Base-by-base conservation (phyloP, 31 red algal genomes). In the Odonthalia washingtoniensis region DNA sequence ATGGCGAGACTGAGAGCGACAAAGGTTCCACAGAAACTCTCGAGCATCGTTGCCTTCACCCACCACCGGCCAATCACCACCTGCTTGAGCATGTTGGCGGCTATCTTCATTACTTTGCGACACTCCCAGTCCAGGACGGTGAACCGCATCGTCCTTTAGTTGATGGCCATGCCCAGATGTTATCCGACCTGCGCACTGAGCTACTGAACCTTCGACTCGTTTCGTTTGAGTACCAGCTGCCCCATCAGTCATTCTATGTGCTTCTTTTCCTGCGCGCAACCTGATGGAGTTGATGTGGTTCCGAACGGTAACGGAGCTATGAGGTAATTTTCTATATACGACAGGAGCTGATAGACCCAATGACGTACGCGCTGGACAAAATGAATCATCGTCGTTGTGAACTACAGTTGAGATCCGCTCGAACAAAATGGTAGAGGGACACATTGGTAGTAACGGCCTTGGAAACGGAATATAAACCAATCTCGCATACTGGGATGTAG, bases 321-420 rank as follows among this genome's bases (percentile, higher is more conserved):
- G 40, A 89, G 43, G 75, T 81, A 81, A 65, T 89, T 77, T 65
- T 89, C 87, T 43, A 89, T 61, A 35, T 89, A 89, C 35, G 77
- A 61, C 18, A 89, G 77, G 16, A 89, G 39, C 26, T 46, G 77
- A 61, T 89, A 89, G 31, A 42, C 77, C 16, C 28, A 46, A 35
- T 32, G 31, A 4, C 64, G 76, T 17, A 89, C 33, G 42, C 53
- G 37, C 33, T 60, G 34, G 24, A 89, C 77, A 62, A 89, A 82
- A 12, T 26, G 87, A 37, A 45, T 27, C 41, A 82, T 70, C 44
- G 72, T 28, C 65, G 72, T 75, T 16, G n/a, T 76, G 67, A 89
- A 82, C 65, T 46, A 60, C 2, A 79, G 26, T 24, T 36, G 63
- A 3, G 65, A 84, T 24, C 42, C 49, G 21, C 65, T 81, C 69